Evolutionary conservation across 805 yeast genomes (phyloP).

Genomic region (Torulaspora delbrueckii): DNA sequence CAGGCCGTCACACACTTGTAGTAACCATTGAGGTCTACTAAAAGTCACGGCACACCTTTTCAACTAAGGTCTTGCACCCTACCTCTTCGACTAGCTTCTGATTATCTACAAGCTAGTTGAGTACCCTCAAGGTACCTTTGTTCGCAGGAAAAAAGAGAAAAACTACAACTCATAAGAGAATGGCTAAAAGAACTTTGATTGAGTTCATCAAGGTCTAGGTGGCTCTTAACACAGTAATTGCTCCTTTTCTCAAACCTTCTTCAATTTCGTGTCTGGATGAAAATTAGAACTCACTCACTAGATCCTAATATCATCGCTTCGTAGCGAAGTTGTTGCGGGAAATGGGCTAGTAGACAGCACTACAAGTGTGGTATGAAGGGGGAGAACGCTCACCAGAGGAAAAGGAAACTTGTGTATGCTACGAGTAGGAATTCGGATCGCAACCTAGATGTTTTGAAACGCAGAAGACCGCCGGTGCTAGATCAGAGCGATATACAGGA

Average conservation of each 20-base stretch:
- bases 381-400: background rate
- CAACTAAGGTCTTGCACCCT: no score
- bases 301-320: background rate
- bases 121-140: background rate
- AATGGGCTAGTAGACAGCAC: background rate
- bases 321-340: background rate
- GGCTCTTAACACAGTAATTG: background rate
- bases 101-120: background rate
- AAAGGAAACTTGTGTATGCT: slow-evolving; percentile 9
- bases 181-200: background rate
- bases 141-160: background rate
- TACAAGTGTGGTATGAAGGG: background rate
- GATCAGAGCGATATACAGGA: background rate
- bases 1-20: background rate
- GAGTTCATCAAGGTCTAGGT: background rate
- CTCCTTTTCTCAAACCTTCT: background rate
- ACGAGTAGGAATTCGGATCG: slow-evolving; percentile 5
- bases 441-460: slow-evolving; percentile 7
- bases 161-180: background rate
- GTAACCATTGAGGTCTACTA: background rate
- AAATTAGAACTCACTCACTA: background rate
- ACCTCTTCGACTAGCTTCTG: background rate
- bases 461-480: slow-evolving; percentile 3
- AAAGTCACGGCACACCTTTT: background rate
- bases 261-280: background rate